A percentile compares a stretch with the other conserved stretches of the same genome.
These are phyloP conservation scores for Solidago caesia DNA, from an alignment of 129 eudicot genomes.

Conservation along the genomic window DNA sequence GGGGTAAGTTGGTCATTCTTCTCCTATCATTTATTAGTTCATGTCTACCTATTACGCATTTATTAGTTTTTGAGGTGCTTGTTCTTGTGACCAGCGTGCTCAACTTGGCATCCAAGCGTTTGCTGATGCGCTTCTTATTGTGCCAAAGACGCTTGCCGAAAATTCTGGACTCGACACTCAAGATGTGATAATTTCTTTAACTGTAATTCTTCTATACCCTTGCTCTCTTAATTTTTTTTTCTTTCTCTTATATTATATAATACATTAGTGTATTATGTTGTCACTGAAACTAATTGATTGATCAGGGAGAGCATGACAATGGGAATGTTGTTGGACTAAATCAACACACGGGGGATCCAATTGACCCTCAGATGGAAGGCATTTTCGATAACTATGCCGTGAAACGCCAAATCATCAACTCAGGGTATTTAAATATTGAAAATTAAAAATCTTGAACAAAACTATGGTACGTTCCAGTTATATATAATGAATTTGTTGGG, in stretches of 20 bases:
- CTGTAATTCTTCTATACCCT: constrained; percentile 48
- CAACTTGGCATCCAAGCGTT: constrained; percentile 98
- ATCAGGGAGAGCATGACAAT: constrained; percentile 89
- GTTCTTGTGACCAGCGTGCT: constrained; percentile 58
- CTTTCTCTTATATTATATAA: not conserved
- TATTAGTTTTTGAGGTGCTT: constrained; percentile 15
- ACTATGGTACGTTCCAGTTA: too few species aligned
- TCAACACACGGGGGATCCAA: constrained; percentile 89
- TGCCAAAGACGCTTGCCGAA: constrained; percentile 96
- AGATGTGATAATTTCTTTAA: constrained; percentile 80
- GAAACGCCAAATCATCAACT: constrained; percentile 87
- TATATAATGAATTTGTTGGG: too few species aligned
- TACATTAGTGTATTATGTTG: not conserved
- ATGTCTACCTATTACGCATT: not conserved
- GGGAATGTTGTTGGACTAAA: constrained; percentile 89
- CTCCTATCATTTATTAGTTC: not conserved
- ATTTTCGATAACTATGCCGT: constrained; percentile 94
- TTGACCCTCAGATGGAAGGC: constrained; percentile 98
- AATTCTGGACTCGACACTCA: constrained; percentile 98
- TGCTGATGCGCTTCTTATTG: constrained; percentile 92
- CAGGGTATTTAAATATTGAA: constrained; percentile 54
- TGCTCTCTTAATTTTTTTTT: not conserved
- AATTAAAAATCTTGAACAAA: too few species aligned
- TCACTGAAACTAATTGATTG: not conserved
- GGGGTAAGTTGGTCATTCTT: constrained; percentile 51